These are phyloP conservation scores for Haplosporangium sp. DNA, from an alignment of 371 early-diverging fungal species.

Conservation along the genomic window DNA sequence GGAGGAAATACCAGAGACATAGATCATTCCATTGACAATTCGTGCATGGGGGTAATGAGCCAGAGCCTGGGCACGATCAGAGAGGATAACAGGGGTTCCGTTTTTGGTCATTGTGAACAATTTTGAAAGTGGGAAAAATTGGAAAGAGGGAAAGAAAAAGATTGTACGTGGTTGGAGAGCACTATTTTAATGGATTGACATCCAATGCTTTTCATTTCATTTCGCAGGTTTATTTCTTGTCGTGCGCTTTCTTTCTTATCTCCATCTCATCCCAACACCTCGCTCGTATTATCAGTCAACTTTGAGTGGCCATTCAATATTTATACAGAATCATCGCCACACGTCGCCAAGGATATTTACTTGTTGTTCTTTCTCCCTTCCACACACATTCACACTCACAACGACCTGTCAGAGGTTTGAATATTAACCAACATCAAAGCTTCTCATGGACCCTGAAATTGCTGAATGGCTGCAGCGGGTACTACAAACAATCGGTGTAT, in stretches of 20 bases:
- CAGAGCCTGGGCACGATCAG: slow-evolving; percentile 67
- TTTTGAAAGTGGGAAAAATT: not conserved
- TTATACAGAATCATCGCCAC: too few relatives aligned
- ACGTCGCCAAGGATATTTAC: not conserved
- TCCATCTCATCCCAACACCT: too few relatives aligned
- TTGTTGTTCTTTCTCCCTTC: not conserved
- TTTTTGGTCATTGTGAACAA: slow-evolving; percentile 40
- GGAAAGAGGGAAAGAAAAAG: not conserved
- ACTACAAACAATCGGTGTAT: slow-evolving; percentile 48
- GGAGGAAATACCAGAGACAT: slow-evolving; percentile 73
- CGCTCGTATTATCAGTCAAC: too few relatives aligned
- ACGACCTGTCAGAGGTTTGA: not conserved
- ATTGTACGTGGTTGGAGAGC: not conserved
- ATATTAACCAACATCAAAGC: not conserved
- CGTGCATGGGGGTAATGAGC: slow-evolving; percentile 78
- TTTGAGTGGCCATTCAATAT: too few relatives aligned
- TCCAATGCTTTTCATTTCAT: not conserved
- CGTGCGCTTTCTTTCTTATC: too few relatives aligned
- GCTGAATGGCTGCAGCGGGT: slow-evolving; percentile 52
- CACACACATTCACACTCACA: not conserved
- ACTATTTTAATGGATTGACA: not conserved
- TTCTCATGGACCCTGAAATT: slow-evolving; percentile 49
- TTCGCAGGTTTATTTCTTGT: not conserved
- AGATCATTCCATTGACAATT: slow-evolving; percentile 64
- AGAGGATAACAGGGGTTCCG: slow-evolving; percentile 63